A percentile compares a stretch with the other conserved stretches of the same genome.
phyloP scores from a whole-genome alignment of 202 grass and related monocot species.

The Brachypodium distachyon region DNA sequence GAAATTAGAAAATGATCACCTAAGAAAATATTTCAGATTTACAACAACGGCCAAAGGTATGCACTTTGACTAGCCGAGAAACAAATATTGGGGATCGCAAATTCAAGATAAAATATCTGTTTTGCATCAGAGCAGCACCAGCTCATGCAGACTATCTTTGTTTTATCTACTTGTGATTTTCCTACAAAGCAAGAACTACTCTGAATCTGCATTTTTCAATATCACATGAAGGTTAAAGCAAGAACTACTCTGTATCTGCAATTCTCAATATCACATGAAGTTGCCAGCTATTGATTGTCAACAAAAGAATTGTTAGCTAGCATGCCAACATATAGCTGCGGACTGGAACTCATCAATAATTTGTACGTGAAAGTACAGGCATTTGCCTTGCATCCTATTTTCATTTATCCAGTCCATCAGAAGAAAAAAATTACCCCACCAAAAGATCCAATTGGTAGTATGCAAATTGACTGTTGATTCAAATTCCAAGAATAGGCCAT shows the following conservation, averaged over 20 bases:
- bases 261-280: neutral
- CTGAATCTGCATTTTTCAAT: neutral
- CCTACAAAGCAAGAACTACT: neutral
- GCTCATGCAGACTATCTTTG: neutral
- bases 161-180: neutral
- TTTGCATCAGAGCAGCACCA: neutral
- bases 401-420: conserved; percentile 2
- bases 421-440: neutral
- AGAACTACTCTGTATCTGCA: neutral
- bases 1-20: neutral
- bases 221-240: neutral
- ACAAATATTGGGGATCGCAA: conserved; percentile 3
- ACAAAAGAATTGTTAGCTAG: neutral
- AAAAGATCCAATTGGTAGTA: neutral
- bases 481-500: conserved; percentile 14
- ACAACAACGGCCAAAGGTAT: conserved; percentile 14
- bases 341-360: neutral
- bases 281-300: neutral
- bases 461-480: neutral
- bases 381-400: conserved; percentile 7
- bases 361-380: conserved; percentile 6
- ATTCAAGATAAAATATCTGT: neutral
- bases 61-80: neutral
- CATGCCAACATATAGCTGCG: conserved; percentile 5
- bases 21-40: neutral